Conservation (phyloP, 2,329 filamentous ascomycete species). For the Penicillium sp. region DNA sequence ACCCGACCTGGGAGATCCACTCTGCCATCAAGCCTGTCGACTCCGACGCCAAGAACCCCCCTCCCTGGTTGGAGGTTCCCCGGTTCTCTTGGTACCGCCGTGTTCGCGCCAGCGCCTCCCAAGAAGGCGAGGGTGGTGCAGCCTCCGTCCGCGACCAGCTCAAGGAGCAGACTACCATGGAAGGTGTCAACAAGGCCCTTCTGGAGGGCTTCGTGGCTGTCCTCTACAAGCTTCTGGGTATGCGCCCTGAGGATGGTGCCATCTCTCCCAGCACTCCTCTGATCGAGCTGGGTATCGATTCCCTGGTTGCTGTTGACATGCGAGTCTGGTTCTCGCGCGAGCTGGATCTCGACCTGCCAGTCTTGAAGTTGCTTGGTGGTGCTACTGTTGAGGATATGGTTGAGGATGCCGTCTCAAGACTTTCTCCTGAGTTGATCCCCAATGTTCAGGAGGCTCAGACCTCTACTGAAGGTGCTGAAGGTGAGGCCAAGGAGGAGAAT, state of each 20-base stretch:
- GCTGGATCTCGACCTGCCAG: background rate
- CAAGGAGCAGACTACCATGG: background rate
- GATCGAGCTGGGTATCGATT: background rate
- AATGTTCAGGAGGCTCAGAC: background rate
- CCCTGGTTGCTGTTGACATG: conserved; percentile 1
- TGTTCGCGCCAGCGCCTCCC: background rate
- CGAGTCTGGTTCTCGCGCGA: background rate
- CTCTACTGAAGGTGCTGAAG: background rate
- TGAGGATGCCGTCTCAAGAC: background rate
- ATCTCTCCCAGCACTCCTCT: background rate
- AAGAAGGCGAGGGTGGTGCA: background rate
- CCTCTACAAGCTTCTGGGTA: background rate
- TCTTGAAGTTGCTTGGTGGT: background rate
- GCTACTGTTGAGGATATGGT: background rate
- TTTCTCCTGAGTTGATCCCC: background rate
- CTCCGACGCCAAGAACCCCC: background rate
- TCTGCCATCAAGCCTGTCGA: background rate
- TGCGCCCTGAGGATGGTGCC: background rate
- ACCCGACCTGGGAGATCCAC: background rate
- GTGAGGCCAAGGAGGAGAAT: background rate
- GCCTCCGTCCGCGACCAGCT: background rate
- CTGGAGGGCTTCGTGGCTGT: background rate
- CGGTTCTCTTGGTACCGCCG: background rate
- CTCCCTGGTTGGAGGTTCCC: background rate
- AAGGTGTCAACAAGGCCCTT: background rate